A percentile compares a stretch with the other conserved stretches of the same genome.
Evolutionary conservation across 129 eudicot species (phyloP).

Genomic region (Flaveria robusta): DNA sequence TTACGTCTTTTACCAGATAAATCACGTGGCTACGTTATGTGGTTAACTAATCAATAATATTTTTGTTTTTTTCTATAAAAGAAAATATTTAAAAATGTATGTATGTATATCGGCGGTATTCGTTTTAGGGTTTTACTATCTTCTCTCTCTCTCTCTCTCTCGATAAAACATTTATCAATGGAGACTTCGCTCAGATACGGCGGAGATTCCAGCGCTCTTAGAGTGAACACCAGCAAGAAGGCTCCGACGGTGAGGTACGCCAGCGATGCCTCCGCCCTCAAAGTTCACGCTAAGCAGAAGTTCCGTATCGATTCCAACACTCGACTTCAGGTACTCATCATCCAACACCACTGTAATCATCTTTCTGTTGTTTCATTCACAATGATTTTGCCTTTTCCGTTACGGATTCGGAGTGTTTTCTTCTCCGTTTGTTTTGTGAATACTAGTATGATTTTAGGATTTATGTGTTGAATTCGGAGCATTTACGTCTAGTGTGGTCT

Average conservation of each 20-base stretch:
- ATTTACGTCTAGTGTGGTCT: not conserved
- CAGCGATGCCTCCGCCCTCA: conserved; percentile 45
- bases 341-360: not conserved
- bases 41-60: not conserved
- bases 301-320: conserved; percentile 52
- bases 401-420: not conserved
- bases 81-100: not conserved
- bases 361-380: not conserved
- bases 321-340: conserved; percentile 47
- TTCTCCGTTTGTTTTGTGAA: not conserved
- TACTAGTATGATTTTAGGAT: not conserved
- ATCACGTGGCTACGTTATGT: too few relatives aligned
- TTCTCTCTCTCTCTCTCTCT: not conserved
- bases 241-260: conserved; percentile 34
- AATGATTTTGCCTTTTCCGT: not conserved
- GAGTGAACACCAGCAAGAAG: conserved; percentile 68
- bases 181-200: conserved; percentile 87
- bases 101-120: not conserved
- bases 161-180: conserved; percentile 33
- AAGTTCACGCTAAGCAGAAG: conserved; percentile 79
- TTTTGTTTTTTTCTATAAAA: not conserved
- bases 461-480: not conserved
- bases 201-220: conserved; percentile 64
- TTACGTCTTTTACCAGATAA: too few relatives aligned
- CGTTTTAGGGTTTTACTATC: conserved; percentile 29